phyloP scores from a whole-genome alignment of 768 basidiomycete species.

The Boletus vermiculosoides region DNA sequence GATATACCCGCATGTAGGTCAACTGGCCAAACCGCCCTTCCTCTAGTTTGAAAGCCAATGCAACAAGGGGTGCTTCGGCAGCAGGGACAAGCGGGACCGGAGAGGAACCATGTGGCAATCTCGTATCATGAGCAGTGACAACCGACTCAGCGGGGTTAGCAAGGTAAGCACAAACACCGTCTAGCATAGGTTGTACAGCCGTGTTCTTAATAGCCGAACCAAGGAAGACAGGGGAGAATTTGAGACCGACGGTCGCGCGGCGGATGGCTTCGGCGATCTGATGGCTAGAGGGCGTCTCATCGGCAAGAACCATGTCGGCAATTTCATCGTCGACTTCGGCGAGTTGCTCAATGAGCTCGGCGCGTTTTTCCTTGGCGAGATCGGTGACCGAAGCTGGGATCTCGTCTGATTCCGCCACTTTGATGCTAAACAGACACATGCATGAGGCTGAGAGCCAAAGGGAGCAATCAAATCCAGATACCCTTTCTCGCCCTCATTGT shows the following conservation, averaged over 20 bases:
- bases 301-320: slow-evolving; percentile 87
- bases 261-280: slow-evolving; percentile 86
- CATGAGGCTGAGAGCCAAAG: not conserved
- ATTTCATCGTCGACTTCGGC: slow-evolving; percentile 96
- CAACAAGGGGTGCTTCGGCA: slow-evolving; percentile 83
- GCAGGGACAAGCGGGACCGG: slow-evolving; percentile 79
- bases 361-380: slow-evolving; percentile 79
- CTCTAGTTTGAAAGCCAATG: slow-evolving; percentile 96
- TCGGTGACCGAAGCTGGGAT: slow-evolving; percentile 76
- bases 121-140: slow-evolving; percentile 80
- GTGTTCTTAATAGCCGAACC: slow-evolving; percentile 99
- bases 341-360: slow-evolving; percentile 90
- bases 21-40: slow-evolving; percentile 96
- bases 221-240: slow-evolving; percentile 95
- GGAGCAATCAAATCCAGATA: slow-evolving; percentile 36
- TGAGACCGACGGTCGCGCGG: slow-evolving; percentile 81
- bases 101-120: slow-evolving; percentile 60
- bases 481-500: slow-evolving; percentile 96
- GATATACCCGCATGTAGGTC: slow-evolving; percentile 98
- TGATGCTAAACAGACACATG: slow-evolving; percentile 45
- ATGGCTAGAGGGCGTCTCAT: slow-evolving; percentile 66
- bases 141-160: slow-evolving; percentile 82
- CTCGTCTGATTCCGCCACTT: slow-evolving; percentile 79
- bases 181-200: slow-evolving; percentile 88
- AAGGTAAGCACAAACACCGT: slow-evolving; percentile 94